Evolutionary conservation across 2,329 filamentous ascomycete species (phyloP), one percentile per base, ranked within the genome.

Genomic region (Penicillium sp.): DNA sequence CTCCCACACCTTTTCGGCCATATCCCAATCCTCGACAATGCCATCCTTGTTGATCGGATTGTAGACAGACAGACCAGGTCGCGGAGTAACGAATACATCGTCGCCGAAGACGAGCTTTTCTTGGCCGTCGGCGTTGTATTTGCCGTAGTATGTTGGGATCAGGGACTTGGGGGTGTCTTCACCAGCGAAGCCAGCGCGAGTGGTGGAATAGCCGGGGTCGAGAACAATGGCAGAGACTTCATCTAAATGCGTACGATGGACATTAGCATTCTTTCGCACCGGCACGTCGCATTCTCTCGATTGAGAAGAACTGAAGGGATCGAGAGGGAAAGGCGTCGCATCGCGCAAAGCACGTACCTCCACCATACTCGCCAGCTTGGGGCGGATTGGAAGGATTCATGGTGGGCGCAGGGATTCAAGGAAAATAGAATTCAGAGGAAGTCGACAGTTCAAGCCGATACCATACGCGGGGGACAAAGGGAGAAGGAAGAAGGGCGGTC

Each of bases 191-290:
- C 93, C 93, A 50, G 90, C 93, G 71, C 94, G 89, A 32, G 87
- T 90, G 58, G 83, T 85, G 64, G 87, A 88, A 74, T 89, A 96
- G 52, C 94, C 93, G 3, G 93, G 87, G 66, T 98, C 93, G 65
- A 98, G 87, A 29, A 98, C 88, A 59, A 98, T 86, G 42, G 94
- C 94, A 28, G 90, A 94, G 56, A 98, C 90, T 75, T 98, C 93
- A 76, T 98, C 93, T 95, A 61, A 37, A 47, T 38, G 36, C 22
- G 9, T 4, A 22, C 11, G 23, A 42, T 18, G 18, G 23, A 42
- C 4, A 32, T 52, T 44, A 56, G 22, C 18, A 31, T 18, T 37
- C 14, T 18, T 14, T 18, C 16, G 14, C 10, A 18, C 31, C 31
- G 16, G 16, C 8, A 20, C 16, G 6, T 8, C 14, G 16, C 10